Percentiles rank a stretch among this genome's conserved stretches.
Conservation (phyloP, 2,329 filamentous ascomycete genomes). For the Sarocladium kiliense region DNA sequence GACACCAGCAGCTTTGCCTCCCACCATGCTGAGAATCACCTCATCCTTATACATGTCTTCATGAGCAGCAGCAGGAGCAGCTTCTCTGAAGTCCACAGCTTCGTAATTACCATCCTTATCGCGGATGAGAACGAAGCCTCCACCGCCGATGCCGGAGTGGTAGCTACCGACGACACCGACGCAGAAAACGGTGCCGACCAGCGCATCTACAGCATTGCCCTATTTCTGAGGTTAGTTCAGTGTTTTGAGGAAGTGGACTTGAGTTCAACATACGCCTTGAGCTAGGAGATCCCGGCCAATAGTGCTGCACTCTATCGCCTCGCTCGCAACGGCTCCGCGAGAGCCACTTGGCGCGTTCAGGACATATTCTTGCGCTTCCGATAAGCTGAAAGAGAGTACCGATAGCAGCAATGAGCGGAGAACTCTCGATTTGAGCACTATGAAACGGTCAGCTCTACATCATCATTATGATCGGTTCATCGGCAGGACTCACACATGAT, state of each 20-base stretch:
- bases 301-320: constrained; percentile 62
- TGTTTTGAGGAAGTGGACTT: neutral
- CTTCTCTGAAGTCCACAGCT: constrained; percentile 84
- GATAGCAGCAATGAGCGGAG: neutral
- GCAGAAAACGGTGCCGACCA: constrained; percentile 70
- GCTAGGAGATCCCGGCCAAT: constrained; percentile 61
- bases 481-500: neutral
- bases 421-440: neutral
- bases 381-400: neutral
- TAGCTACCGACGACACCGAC: constrained; percentile 73
- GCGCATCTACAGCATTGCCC: constrained; percentile 73
- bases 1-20: constrained; percentile 67
- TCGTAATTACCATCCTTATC: constrained; percentile 71
- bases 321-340: constrained; percentile 63
- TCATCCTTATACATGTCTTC: constrained; percentile 83
- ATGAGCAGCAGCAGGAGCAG: constrained; percentile 74
- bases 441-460: neutral
- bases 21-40: constrained; percentile 58
- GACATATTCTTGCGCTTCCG: neutral
- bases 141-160: constrained; percentile 79
- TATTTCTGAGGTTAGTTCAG: constrained; percentile 18
- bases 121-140: constrained; percentile 83
- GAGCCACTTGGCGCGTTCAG: constrained; percentile 13
- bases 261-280: constrained; percentile 37
- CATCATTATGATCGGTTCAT: neutral